Evolutionary conservation across 2,329 filamentous ascomycete genomes (phyloP).

Genomic region (Colletotrichum melonis): DNA sequence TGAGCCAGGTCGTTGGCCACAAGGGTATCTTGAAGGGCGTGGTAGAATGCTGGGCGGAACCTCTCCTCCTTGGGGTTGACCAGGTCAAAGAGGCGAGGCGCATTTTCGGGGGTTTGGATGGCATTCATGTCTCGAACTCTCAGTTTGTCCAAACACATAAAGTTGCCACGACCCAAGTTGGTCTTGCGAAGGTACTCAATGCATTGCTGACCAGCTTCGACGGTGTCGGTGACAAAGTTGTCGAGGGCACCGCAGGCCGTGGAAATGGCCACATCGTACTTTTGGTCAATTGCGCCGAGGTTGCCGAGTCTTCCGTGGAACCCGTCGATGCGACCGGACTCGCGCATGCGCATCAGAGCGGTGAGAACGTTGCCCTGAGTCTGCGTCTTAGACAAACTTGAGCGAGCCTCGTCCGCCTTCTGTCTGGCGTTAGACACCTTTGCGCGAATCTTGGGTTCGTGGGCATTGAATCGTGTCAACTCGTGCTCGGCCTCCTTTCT

Average conservation of each 20-base stretch:
- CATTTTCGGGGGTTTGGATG: conserved; percentile 91
- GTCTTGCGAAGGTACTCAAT: conserved; percentile 98
- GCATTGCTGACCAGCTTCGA: conserved; percentile 96
- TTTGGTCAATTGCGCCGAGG: conserved; percentile 90
- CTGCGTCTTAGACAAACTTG: conserved; percentile 88
- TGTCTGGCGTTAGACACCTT: conserved; percentile 91
- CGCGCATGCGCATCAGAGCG: conserved; percentile 92
- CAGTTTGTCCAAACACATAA: conserved; percentile 93
- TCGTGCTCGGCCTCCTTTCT: conserved; percentile 77
- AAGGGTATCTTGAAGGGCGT: conserved; percentile 92
- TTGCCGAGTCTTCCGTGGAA: conserved; percentile 97
- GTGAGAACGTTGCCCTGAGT: conserved; percentile 93
- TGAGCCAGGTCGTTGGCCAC: conserved; percentile 95
- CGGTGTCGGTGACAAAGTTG: conserved; percentile 96
- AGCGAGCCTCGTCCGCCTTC: conserved; percentile 95
- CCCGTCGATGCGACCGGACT: conserved; percentile 95
- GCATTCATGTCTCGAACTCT: conserved; percentile 80
- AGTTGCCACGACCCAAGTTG: conserved; percentile 94
- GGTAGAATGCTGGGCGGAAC: conserved; percentile 93
- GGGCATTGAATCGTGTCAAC: conserved; percentile 75
- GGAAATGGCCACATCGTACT: conserved; percentile 98
- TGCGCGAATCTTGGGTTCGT: conserved; percentile 84
- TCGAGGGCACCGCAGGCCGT: conserved; percentile 92
- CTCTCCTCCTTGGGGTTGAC: conserved; percentile 89
- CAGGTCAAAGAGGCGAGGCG: conserved; percentile 91